phyloP scores from a whole-genome alignment of 768 basidiomycete genomes.

The Tephrocybe rancida region DNA sequence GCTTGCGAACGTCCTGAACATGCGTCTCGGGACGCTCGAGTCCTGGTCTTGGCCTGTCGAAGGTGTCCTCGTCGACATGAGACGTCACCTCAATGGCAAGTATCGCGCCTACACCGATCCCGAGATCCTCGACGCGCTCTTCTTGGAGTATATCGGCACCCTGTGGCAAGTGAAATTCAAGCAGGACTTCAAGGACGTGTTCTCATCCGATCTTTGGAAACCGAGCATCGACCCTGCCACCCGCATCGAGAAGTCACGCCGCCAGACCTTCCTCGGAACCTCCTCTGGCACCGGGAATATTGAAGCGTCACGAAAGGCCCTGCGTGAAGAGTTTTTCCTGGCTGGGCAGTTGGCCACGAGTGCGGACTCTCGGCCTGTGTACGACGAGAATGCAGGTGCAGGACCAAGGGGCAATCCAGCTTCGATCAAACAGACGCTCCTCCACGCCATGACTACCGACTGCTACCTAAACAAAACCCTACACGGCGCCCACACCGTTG shows the following conservation, averaged over 20 bases:
- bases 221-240: too few relatives aligned
- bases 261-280: too few relatives aligned
- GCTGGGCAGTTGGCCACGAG: slow-evolving; percentile 31
- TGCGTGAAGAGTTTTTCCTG: slow-evolving; percentile 30
- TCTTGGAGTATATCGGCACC: slow-evolving; percentile 44
- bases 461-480: slow-evolving; percentile 37
- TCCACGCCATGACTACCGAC: slow-evolving; percentile 25
- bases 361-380: slow-evolving; percentile 8
- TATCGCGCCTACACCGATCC: slow-evolving; percentile 48
- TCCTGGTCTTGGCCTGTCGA: slow-evolving; percentile 45
- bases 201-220: slow-evolving; percentile 10
- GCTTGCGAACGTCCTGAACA: slow-evolving; percentile 43
- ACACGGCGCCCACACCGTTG: slow-evolving; percentile 31
- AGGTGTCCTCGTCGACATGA: slow-evolving; percentile 43
- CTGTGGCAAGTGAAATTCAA: slow-evolving; percentile 42
- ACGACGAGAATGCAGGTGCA: slow-evolving; percentile 28
- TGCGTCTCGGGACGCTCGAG: slow-evolving; percentile 42
- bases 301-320: slow-evolving; percentile 23
- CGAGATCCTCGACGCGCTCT: slow-evolving; percentile 45
- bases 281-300: slow-evolving; percentile 16
- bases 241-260: too few relatives aligned
- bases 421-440: slow-evolving; percentile 36
- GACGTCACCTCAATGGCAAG: slow-evolving; percentile 48
- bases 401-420: neutral
- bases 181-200: slow-evolving; percentile 23